Evolutionary conservation across 2,329 filamentous ascomycete genomes (phyloP), one percentile per base, ranked within the genome.

Genomic region (Arthrobotrys megalospora): DNA sequence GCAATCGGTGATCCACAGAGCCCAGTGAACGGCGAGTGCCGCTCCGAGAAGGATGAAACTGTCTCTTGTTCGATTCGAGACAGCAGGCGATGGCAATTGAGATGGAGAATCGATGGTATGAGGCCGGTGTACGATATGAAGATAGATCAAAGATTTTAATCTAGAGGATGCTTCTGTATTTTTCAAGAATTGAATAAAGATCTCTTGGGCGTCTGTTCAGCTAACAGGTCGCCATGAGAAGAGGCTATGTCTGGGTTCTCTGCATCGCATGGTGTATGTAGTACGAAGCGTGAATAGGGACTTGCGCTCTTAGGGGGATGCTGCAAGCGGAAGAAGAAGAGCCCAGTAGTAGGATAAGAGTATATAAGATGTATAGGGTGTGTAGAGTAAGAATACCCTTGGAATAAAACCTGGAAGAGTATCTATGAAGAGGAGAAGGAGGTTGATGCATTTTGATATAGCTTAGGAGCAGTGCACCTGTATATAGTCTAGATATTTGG

Each of bases 191-290:
- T 38, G 52, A 16, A 10, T 38, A 45, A 48, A 19, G 47, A 47
- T 43, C 24, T 47, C 24, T 28, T 12, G 14, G n/a, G 8, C 45
- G 45, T 36, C 36, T 36, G 19, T 60, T 43, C 55, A 60, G 12
- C 55, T 43, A 55, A 28, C 7, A 16, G 38, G 14, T 16, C 8
- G 16, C 50, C 47, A 38, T 43, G 28, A 28, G 7, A 3, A 19
- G n/a, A 52, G 16, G 58, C 48, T 65, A 43, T 47, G 3, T 11
- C 5, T 14, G 7, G 28, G 24, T 60, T 52, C 60, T 66, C 38
- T 50, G 69, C 69, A 65, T 73, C 28, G 60, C 60, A 66, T 60
- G 16, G 28, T 66, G 41, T 5, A 60, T 66, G 41, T 5, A 60
- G 16, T 16, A 48, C 16, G 36, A 43, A 4, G 53, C 8, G 19